phyloP scores from a whole-genome alignment of 129 eudicot species.

The Scalesia atractyloides region DNA sequence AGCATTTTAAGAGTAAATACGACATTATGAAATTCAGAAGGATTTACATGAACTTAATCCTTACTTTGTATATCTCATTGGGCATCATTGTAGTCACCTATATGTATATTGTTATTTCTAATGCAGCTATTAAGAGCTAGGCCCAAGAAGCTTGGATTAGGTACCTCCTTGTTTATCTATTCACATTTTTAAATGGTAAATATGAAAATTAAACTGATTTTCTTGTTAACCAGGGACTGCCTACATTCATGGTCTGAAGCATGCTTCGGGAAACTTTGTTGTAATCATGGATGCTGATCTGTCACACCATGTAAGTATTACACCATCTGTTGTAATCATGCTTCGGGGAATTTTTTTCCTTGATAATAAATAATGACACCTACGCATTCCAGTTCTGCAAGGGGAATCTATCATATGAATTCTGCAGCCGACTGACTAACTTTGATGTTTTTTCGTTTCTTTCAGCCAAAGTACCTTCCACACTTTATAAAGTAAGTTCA shows the following conservation, averaged over 20 bases:
- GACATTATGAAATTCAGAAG: neutral
- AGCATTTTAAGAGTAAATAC: neutral
- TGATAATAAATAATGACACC: neutral
- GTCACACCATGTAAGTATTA: conserved; percentile 84
- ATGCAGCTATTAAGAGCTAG: conserved; percentile 79
- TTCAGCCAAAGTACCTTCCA: conserved; percentile 82
- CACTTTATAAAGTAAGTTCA: conserved; percentile 73
- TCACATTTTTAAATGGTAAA: neutral
- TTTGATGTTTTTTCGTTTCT: conserved; percentile 7
- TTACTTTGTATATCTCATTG: neutral
- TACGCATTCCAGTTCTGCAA: neutral
- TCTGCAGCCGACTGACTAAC: conserved; percentile 14
- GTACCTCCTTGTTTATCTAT: conserved; percentile 36
- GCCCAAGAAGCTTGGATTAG: conserved; percentile 90
- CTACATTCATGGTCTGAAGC: conserved; percentile 89
- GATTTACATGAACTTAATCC: neutral
- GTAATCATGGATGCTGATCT: conserved; percentile 95
- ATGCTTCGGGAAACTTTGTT: conserved; percentile 84
- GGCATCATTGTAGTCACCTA: neutral
- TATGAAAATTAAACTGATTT: conserved; percentile 20
- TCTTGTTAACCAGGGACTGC: conserved; percentile 69
- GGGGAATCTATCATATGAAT: conserved; percentile 6
- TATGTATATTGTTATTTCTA: conserved; percentile 10
- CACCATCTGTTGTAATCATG: too few species aligned
- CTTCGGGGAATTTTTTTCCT: neutral